Conservation (phyloP, 2,329 filamentous ascomycete genomes). For the Boeremia lycopersici region DNA sequence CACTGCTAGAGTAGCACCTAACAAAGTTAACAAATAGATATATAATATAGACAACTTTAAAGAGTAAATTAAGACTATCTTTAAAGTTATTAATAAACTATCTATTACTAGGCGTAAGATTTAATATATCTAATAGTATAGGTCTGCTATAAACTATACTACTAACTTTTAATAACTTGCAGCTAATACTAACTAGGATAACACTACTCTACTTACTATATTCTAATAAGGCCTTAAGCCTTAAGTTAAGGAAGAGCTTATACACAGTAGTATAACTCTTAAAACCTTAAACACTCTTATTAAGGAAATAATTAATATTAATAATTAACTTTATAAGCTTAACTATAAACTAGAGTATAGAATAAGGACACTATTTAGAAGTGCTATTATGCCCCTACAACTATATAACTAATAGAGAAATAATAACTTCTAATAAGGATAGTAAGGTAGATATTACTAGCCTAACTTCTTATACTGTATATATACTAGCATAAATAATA, state of each 20-base stretch:
- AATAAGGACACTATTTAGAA: background rate
- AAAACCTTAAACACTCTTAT: background rate
- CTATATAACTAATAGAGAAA: background rate
- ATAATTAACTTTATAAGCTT: background rate
- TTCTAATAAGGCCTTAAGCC: background rate
- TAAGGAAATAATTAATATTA: background rate
- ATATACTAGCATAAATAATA: too few relatives aligned
- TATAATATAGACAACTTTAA: background rate
- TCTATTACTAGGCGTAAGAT: background rate
- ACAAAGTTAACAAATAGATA: background rate
- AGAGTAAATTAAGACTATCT: background rate
- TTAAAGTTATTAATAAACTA: background rate
- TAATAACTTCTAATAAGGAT: background rate
- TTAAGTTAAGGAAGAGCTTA: background rate
- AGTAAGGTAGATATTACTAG: background rate
- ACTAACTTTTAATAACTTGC: background rate
- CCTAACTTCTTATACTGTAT: background rate
- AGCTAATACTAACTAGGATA: background rate
- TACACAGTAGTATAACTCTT: background rate
- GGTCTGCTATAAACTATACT: background rate
- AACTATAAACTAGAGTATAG: background rate
- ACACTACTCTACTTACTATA: background rate
- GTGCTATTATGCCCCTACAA: background rate
- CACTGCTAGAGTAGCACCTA: background rate
- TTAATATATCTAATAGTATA: background rate